A percentile compares a stretch with the other conserved stretches of the same genome.
Evolutionary conservation across 345 rosid genomes (phyloP).

Genomic region (Eucalyptus marginata): DNA sequence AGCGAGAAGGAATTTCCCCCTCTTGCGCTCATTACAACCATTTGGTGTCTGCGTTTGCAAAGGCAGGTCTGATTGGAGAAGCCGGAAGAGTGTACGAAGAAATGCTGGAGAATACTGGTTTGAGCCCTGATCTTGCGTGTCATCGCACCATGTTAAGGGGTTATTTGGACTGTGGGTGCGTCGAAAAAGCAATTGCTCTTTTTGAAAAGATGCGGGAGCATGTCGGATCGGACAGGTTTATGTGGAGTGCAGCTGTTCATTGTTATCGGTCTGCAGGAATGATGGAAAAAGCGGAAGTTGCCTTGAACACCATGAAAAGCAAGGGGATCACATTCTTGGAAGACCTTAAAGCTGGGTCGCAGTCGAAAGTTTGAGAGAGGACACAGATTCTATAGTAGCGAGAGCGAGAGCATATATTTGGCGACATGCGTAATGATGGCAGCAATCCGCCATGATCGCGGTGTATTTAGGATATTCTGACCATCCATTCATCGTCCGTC

Average conservation of each 20-base stretch:
- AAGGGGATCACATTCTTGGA: conserved; percentile 11
- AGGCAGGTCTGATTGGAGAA: conserved; percentile 45
- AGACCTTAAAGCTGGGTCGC: conserved; percentile 20
- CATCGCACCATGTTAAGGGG: conserved; percentile 46
- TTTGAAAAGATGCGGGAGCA: conserved; percentile 34
- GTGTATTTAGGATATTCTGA: not conserved
- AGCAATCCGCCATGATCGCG: not conserved
- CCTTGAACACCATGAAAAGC: conserved; percentile 15
- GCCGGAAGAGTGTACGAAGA: conserved; percentile 46
- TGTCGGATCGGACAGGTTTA: conserved; percentile 32
- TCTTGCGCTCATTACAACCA: conserved; percentile 43
- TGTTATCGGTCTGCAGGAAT: conserved; percentile 37
- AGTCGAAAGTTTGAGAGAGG: not conserved
- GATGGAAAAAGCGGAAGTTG: conserved; percentile 16
- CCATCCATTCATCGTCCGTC: not conserved
- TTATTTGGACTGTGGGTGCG: conserved; percentile 39
- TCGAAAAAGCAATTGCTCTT: conserved; percentile 38
- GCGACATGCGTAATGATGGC: not conserved
- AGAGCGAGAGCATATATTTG: not conserved
- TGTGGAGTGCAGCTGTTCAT: conserved; percentile 46
- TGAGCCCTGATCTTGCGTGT: conserved; percentile 41
- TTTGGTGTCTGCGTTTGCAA: conserved; percentile 37
- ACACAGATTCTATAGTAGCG: not conserved
- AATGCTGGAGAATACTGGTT: conserved; percentile 12
- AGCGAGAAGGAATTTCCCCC: conserved; percentile 29